Evolutionary conservation across 2,329 filamentous ascomycete species (phyloP), one percentile per base, ranked within the genome.

Genomic region (Fusarium pseudograminearum): DNA sequence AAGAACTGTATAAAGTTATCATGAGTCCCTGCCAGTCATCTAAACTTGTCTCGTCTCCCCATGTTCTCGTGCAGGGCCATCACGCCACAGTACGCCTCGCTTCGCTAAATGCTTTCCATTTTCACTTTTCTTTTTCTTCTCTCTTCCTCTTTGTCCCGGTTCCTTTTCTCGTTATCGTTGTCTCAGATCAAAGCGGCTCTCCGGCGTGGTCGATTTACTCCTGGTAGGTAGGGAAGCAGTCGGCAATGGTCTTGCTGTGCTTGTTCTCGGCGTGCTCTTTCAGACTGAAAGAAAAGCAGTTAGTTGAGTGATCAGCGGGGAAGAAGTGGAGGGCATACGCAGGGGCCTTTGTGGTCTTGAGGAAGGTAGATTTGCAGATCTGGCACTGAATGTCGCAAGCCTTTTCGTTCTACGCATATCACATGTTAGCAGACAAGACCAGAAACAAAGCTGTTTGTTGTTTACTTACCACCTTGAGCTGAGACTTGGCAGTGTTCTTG

Each of bases 321-420:
- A 30, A 58, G n/a, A 31, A 24, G 31, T 41, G 45, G 50, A 45
- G 47, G 16, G 52, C 87, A 72, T 84, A 90, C 88, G 91, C 89
- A 75, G 90, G 90, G 66, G 86, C 88, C 77, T 91, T 90, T 65
- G 90, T 91, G 36, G 92, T 94, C 84, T 91, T 90, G 73, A 94
- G 86, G 83, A 94, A 94, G 31, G 91, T 92, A 73, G 90, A 87
- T 81, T 90, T 91, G 90, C 92, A 94, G 76, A 89, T 84, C 72
- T 87, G 82, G 86, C 92, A 94, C 80, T 93, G 90, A 80, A 94
- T 92, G 76, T 87, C 90, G 84, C 89, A 91, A 63, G 92, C 91
- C 73, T 90, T 84, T 73, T 87, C 84, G 83, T 94, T 94, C 90
- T 92, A 71, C 16, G 14, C 16, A 44, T 6, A 8, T 44, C 36